Evolutionary conservation across 306 rosid genomes (phyloP).

Genomic region (Trifolium pratense): DNA sequence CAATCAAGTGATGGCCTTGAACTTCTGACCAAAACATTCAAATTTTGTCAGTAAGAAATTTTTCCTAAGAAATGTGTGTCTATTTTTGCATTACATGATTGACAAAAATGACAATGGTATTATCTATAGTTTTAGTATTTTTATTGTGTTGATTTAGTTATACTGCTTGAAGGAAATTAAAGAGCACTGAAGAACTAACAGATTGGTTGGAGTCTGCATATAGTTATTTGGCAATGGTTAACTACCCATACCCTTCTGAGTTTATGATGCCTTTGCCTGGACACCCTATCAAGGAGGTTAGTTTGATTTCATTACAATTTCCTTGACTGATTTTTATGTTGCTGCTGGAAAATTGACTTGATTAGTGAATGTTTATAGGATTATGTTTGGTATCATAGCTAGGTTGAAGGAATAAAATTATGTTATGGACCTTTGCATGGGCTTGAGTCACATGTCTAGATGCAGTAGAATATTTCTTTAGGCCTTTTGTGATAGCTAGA

Average conservation of each 20-base stretch:
- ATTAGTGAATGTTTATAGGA: conserved; percentile 26
- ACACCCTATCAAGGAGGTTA: conserved; percentile 78
- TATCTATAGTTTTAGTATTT: conserved; percentile 13
- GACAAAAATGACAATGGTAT: conserved; percentile 8
- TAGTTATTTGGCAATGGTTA: conserved; percentile 86
- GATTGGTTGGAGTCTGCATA: conserved; percentile 81
- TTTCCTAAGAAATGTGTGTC: conserved; percentile 10
- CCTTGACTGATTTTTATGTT: conserved; percentile 6
- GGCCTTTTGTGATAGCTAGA: not conserved
- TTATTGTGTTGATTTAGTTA: conserved; percentile 40
- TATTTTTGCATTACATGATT: conserved; percentile 10
- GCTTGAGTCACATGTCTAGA: not conserved
- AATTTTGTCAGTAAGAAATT: conserved; percentile 65
- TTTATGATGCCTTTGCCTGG: conserved; percentile 85
- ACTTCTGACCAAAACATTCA: conserved; percentile 62
- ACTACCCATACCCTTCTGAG: conserved; percentile 75
- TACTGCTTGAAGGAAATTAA: conserved; percentile 55
- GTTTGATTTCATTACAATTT: conserved; percentile 41
- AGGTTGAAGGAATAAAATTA: conserved; percentile 16
- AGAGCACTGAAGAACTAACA: conserved; percentile 50
- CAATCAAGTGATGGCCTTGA: conserved; percentile 59
- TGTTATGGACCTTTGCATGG: not conserved
- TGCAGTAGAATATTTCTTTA: not conserved
- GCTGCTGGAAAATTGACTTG: conserved; percentile 33
- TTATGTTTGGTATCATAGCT: conserved; percentile 26